Evolutionary conservation across 2,329 filamentous ascomycete species (phyloP).

Genomic region (Claviceps quebecensis): DNA sequence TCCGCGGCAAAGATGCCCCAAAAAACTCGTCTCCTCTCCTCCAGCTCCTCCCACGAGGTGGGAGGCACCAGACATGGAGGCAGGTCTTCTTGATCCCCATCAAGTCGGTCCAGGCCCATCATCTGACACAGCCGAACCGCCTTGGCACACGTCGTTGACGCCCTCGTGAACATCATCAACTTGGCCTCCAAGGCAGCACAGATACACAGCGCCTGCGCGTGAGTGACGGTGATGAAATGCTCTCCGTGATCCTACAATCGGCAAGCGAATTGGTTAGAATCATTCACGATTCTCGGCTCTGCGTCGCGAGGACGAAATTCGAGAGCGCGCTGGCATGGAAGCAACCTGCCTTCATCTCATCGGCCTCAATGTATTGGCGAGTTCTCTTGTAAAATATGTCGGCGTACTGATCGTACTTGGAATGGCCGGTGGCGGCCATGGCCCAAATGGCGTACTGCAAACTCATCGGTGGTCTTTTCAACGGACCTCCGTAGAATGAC

Average conservation of each 20-base stretch:
- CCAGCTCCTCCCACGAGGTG: constrained; percentile 62
- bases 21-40: constrained; percentile 69
- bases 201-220: constrained; percentile 69
- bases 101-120: constrained; percentile 70
- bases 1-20: constrained; percentile 78
- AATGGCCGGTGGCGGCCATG: constrained; percentile 55
- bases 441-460: constrained; percentile 82
- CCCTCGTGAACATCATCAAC: constrained; percentile 69
- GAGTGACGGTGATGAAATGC: constrained; percentile 60
- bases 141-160: constrained; percentile 68
- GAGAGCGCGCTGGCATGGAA: not conserved
- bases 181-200: constrained; percentile 71
- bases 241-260: constrained; percentile 53
- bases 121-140: constrained; percentile 61
- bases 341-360: constrained; percentile 58
- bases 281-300: not conserved
- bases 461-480: constrained; percentile 67
- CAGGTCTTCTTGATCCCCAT: constrained; percentile 49
- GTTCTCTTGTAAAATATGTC: constrained; percentile 71
- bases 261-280: not conserved
- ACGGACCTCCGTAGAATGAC: constrained; percentile 55
- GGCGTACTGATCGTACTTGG: constrained; percentile 59
- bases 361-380: constrained; percentile 67
- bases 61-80: constrained; percentile 63
- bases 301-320: not conserved